phyloP scores from a whole-genome alignment of 176 grass and related monocot genomes.

The Bonia amplexicaulis region DNA sequence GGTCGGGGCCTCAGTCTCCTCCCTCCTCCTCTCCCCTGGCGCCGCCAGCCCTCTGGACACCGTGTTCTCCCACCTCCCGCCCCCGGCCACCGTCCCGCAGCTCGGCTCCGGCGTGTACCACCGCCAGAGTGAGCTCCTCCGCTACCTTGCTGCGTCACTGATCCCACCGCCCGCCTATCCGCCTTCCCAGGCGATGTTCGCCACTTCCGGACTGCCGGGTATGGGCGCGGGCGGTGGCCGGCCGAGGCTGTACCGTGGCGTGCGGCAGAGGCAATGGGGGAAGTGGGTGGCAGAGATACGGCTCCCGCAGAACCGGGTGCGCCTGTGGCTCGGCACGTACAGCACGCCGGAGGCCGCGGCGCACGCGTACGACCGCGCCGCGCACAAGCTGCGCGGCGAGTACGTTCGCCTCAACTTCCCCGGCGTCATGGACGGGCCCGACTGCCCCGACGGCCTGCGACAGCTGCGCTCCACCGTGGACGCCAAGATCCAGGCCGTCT shows the following conservation, averaged over 20 bases:
- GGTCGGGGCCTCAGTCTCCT: constrained; percentile 49
- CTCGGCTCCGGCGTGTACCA: constrained; percentile 91
- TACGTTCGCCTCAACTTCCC: constrained; percentile 97
- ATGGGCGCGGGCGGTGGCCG: not conserved
- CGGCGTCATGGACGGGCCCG: constrained; percentile 38
- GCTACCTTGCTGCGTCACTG: constrained; percentile 39
- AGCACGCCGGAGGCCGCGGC: constrained; percentile 83
- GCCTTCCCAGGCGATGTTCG: too few species aligned
- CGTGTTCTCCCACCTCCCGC: constrained; percentile 71
- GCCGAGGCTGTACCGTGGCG: constrained; percentile 77
- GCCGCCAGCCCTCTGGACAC: constrained; percentile 62
- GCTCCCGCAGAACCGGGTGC: constrained; percentile 85
- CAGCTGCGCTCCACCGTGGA: constrained; percentile 53
- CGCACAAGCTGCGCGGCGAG: constrained; percentile 78
- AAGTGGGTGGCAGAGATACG: constrained; percentile 97
- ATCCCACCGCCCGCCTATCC: not conserved
- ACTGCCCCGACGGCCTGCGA: constrained; percentile 51
- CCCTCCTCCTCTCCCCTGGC: constrained; percentile 55
- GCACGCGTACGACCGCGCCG: constrained; percentile 89
- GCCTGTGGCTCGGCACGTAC: constrained; percentile 98
- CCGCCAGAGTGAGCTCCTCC: constrained; percentile 81
- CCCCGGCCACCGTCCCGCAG: constrained; percentile 34
- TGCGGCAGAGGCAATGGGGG: constrained; percentile 93
- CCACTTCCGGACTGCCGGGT: too few species aligned
- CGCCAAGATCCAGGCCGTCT: constrained; percentile 86